Conservation (phyloP, 2,329 filamentous ascomycete genomes). For the Plenodomus lindquistii region DNA sequence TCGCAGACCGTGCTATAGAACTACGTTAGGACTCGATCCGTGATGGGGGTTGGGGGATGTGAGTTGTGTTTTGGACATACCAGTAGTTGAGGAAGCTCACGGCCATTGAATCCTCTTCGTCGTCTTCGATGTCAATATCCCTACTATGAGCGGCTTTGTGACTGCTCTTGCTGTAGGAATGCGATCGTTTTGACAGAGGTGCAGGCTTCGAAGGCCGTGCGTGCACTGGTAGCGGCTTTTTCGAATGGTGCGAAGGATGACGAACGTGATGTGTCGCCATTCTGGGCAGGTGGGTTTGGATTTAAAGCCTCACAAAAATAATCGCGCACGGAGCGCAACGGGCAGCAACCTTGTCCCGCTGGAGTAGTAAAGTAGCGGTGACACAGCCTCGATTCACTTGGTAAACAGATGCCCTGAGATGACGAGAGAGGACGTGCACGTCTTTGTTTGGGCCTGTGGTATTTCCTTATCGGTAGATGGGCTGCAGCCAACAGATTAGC, state of each 20-base stretch:
- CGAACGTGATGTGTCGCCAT: slow-evolving; percentile 41
- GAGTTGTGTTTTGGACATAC: slow-evolving; percentile 39
- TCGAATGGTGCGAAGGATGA: slow-evolving; percentile 39
- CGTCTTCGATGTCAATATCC: slow-evolving; percentile 40
- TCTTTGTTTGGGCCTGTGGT: slow-evolving; percentile 38
- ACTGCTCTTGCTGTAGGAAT: slow-evolving; percentile 34
- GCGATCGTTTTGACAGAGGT: slow-evolving; percentile 39
- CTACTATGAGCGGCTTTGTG: slow-evolving; percentile 28
- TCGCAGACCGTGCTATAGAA: slow-evolving; percentile 63
- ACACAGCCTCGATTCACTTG: slow-evolving; percentile 37
- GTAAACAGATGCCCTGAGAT: slow-evolving; percentile 37
- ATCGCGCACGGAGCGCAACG: slow-evolving; percentile 37
- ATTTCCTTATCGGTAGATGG: slow-evolving; percentile 36
- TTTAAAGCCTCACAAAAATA: slow-evolving; percentile 38
- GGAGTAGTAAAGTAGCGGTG: slow-evolving; percentile 41
- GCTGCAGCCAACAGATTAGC: slow-evolving; percentile 41
- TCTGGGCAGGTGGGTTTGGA: slow-evolving; percentile 38
- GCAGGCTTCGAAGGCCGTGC: slow-evolving; percentile 39
- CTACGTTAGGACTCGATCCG: slow-evolving; percentile 10
- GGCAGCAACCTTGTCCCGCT: slow-evolving; percentile 29
- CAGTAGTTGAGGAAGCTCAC: slow-evolving; percentile 58
- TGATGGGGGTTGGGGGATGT: background rate
- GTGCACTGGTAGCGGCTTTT: slow-evolving; percentile 41
- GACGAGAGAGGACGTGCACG: slow-evolving; percentile 40
- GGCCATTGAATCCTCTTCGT: slow-evolving; percentile 56